phyloP scores from a whole-genome alignment of 2,329 filamentous ascomycete species.

The Colletotrichum paranaense region DNA sequence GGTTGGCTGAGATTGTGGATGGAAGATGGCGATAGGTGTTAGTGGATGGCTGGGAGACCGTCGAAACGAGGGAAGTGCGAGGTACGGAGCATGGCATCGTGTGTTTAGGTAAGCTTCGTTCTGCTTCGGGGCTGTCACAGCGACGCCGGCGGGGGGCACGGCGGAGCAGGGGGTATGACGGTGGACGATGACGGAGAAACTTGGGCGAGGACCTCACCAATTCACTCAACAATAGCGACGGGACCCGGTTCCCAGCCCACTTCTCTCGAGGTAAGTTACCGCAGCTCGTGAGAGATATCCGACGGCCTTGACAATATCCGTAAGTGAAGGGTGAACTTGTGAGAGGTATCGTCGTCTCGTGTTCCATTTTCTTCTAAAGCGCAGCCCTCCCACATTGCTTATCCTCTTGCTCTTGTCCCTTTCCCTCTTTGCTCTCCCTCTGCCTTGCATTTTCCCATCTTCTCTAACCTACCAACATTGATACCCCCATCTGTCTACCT shows the following conservation, averaged over 20 bases:
- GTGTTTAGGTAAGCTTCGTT: conserved; percentile 20
- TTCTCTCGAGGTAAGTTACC: background rate
- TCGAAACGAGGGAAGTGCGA: background rate
- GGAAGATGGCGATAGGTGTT: conserved; percentile 25
- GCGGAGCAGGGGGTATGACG: background rate
- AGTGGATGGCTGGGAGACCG: background rate
- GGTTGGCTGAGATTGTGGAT: background rate
- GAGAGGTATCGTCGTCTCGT: background rate
- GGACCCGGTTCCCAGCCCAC: background rate
- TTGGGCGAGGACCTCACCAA: background rate
- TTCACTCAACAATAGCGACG: background rate
- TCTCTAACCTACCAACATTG: background rate
- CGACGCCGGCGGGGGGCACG: background rate
- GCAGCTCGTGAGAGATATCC: background rate
- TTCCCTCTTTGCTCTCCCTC: background rate
- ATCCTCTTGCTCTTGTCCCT: background rate
- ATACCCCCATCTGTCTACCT: background rate
- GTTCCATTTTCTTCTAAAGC: background rate
- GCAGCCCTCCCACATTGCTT: background rate
- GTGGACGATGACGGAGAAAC: conserved; percentile 25
- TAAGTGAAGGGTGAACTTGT: background rate
- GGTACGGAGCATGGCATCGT: conserved; percentile 5
- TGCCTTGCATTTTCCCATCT: background rate
- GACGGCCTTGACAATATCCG: background rate
- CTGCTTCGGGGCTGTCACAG: background rate